A percentile compares a stretch with the other conserved stretches of the same genome.
These are phyloP conservation scores for Rehmannia glutinosa DNA, from an alignment of 257 asterid species.

Conservation along the genomic window DNA sequence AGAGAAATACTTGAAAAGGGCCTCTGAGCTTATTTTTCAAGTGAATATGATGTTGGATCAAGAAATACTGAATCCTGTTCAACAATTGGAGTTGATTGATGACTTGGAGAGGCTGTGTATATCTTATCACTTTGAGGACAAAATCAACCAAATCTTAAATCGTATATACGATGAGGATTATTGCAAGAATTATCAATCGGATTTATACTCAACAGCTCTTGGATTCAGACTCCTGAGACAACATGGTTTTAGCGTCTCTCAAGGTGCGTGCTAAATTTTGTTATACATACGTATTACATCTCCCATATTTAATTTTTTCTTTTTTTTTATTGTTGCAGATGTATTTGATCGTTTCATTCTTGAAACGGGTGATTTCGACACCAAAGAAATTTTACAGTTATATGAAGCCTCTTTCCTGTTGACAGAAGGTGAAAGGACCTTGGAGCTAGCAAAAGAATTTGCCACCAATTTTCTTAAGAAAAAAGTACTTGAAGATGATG, in stretches of 20 bases:
- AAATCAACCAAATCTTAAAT: constrained; percentile 20
- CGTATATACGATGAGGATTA: background rate
- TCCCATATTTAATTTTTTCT: too few relatives aligned
- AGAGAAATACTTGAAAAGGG: too few relatives aligned
- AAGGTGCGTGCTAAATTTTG: constrained; percentile 24
- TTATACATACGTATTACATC: too few relatives aligned
- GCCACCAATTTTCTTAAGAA: constrained; percentile 10
- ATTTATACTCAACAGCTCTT: constrained; percentile 27
- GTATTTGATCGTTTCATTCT: constrained; percentile 27
- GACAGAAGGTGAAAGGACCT: constrained; percentile 27
- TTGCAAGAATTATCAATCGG: background rate
- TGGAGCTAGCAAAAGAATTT: constrained; percentile 33
- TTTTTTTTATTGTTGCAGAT: constrained; percentile 18
- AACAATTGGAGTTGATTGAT: constrained; percentile 27
- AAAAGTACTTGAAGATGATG: background rate
- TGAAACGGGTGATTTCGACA: constrained; percentile 30
- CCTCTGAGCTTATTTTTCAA: too few relatives aligned
- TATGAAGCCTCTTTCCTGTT: constrained; percentile 48
- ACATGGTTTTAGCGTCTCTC: constrained; percentile 23
- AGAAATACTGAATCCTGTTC: background rate
- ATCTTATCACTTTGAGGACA: constrained; percentile 24
- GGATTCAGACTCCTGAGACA: too few relatives aligned
- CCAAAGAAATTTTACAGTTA: constrained; percentile 27
- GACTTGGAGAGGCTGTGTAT: constrained; percentile 31
- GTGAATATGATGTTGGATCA: too few relatives aligned